These are phyloP conservation scores for Dispira simplex DNA, from an alignment of 192 early-diverging fungal species.

Conservation along the genomic window DNA sequence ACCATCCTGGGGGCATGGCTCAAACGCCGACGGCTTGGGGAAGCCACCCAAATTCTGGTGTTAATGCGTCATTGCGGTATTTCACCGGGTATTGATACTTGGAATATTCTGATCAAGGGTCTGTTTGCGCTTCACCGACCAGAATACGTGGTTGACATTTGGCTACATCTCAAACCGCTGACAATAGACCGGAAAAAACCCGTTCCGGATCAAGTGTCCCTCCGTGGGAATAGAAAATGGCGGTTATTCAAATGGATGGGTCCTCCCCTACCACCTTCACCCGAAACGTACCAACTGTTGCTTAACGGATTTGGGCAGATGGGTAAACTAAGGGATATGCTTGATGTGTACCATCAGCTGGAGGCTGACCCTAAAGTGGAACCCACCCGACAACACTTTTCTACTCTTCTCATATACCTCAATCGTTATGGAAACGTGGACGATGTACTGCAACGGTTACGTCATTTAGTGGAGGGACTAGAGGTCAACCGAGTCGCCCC, in stretches of 20 bases:
- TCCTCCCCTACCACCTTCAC: neutral
- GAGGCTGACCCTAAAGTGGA: neutral
- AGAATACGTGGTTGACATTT: neutral
- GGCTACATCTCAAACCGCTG: neutral
- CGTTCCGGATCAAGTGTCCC: neutral
- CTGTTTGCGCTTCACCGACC: neutral
- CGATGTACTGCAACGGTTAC: neutral
- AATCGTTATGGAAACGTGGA: neutral
- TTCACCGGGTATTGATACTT: slow-evolving; percentile 3
- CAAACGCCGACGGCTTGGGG: neutral
- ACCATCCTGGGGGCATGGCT: slow-evolving; percentile 6
- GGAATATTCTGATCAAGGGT: slow-evolving; percentile 3
- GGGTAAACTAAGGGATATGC: neutral
- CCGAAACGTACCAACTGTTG: slow-evolving; percentile 5
- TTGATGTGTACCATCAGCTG: slow-evolving; percentile 4
- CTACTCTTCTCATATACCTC: slow-evolving; percentile 7
- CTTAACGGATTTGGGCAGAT: neutral
- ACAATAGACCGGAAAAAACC: neutral
- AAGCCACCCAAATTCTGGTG: neutral
- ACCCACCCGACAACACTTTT: slow-evolving; percentile 9
- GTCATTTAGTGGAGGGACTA: neutral
- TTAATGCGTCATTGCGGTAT: neutral
- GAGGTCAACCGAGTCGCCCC: neutral
- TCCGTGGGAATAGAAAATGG: neutral
- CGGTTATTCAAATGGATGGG: neutral